Evolutionary conservation across 805 yeast genomes (phyloP), one percentile per base, ranked within the genome.

Genomic region (Pichia deserticola): DNA sequence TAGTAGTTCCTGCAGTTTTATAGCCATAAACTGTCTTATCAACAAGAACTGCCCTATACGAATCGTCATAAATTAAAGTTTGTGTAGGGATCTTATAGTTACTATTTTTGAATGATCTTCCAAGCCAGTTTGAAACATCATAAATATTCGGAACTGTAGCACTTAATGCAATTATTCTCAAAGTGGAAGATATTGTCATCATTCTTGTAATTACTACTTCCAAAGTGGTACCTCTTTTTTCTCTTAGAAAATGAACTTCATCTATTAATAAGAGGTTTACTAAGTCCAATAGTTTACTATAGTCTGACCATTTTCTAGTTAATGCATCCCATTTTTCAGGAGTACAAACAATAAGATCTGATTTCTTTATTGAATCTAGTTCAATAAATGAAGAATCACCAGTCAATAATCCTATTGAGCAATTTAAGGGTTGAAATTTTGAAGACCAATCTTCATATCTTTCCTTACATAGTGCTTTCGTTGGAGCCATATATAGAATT

Each of bases 221-320:
- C 52, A 93, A 86, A 8, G 90, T 97, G 4, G 97, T 87, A 56
- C 99, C 99, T 72, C 99, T 79, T 47, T 90, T 98, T 76, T 92
- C 99, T 57, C 92, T 97, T 45, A 92, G 74, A 61, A 93, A 71
- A 73, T 92, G 99, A 0, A 93, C 97, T 68, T 92, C 99, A 72
- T 92, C 99, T 52, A 93, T 89, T 51, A 92, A 86, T 50, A 92
- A 69, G 12, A 93, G 68, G 63, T 82, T 87, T 7, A 92, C 93
- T 59, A 87, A 88, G 9, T 85, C 79, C 2, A 87, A 85, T 45
- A 89, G 66, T 57, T 89, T 95, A 45, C 78, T 79, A 60, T 89
- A 97, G 47, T 97, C 97, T 56, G 76, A 82, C 45, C 89, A 84
- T 61, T 92, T 92, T 60, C 98, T 78, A 0, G 99, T 92, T 1